Percentiles rank a stretch among this genome's conserved stretches.
phyloP scores from a whole-genome alignment of 2,329 filamentous ascomycete species.

The Macrophomina phaseolina region DNA sequence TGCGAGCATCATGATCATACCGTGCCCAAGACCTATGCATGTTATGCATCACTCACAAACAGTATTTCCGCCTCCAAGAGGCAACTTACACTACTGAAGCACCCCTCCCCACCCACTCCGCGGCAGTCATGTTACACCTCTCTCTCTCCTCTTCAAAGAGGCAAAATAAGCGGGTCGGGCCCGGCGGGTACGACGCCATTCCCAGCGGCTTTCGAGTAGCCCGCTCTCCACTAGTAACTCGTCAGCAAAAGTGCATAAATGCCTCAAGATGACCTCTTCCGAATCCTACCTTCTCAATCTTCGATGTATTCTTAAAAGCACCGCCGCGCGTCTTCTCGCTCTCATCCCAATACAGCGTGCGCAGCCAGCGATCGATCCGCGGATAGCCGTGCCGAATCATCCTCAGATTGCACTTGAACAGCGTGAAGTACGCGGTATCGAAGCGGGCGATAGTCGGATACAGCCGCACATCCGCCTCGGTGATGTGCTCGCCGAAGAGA shows the following conservation, averaged over 20 bases:
- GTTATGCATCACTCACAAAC: too few species aligned
- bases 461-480: slow-evolving; percentile 81
- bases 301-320: slow-evolving; percentile 38
- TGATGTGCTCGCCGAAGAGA: slow-evolving; percentile 76
- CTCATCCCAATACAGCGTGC: slow-evolving; percentile 51
- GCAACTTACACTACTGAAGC: too few species aligned
- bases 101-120: too few species aligned
- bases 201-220: slow-evolving; percentile 36
- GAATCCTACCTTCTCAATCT: slow-evolving; percentile 33
- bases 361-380: slow-evolving; percentile 53
- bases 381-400: slow-evolving; percentile 68
- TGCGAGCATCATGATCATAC: too few species aligned
- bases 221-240: slow-evolving; percentile 36
- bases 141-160: background rate
- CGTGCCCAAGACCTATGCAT: too few species aligned
- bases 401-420: slow-evolving; percentile 76
- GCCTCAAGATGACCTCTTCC: slow-evolving; percentile 27
- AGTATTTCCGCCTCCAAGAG: too few species aligned
- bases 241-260: background rate
- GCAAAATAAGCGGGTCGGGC: slow-evolving; percentile 34
- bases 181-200: slow-evolving; percentile 36
- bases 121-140: too few species aligned
- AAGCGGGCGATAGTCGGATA: slow-evolving; percentile 44
- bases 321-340: slow-evolving; percentile 37
- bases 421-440: slow-evolving; percentile 71